Base-by-base conservation (phyloP, 345 rosid species). In the Bruguiera parviflora region DNA sequence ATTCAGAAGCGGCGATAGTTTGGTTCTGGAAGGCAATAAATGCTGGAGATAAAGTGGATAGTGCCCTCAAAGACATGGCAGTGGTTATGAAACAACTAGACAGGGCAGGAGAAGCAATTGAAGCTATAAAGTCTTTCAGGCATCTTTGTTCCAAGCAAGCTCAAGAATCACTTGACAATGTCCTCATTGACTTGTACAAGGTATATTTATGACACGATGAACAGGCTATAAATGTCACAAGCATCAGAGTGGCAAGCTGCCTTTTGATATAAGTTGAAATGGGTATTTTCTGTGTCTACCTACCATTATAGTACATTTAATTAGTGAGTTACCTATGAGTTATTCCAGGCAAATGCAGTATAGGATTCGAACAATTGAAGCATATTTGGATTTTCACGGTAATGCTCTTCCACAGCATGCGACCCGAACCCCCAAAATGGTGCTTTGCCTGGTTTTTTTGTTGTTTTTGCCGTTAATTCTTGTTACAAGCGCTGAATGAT, bases 1-100 rank as follows among this genome's bases (percentile, higher is more conserved):
- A 91, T 29, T 92, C 91, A 16, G 97, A 86, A 78, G 85, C 88
- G 57, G 96, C 97, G 2, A 85, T 92, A 74, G 87, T 85, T 9
- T 78, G 78, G 70, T 95, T 92, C 57, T 90, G 99, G 99, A 90
- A 87, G 80, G 98, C 99, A 2, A 89, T 95, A 64, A 92, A 95
- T 58, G 87, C 85, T 2, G 87, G 94, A 71, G 98, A 92, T 63
- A 86, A 90, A 80, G 86, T 90, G 0, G 99, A 92, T 32, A 96
- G 97, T 73, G 95, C 99, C 49, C 87, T 96, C 8, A 96, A 96
- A 81, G 99, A 96, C 79, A 92, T 95, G 99, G 99, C 93, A 3
- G 91, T 95, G 52, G 90, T 89, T 76, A 85, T 92, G 96, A 92
- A 90, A 85, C 96, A 92, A 71, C 81, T 86, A 4, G 85, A 95